A percentile compares a stretch with the other conserved stretches of the same genome.
These are phyloP conservation scores for Claviceps africana DNA, from an alignment of 2,329 filamentous ascomycete species.

Conservation along the genomic window DNA sequence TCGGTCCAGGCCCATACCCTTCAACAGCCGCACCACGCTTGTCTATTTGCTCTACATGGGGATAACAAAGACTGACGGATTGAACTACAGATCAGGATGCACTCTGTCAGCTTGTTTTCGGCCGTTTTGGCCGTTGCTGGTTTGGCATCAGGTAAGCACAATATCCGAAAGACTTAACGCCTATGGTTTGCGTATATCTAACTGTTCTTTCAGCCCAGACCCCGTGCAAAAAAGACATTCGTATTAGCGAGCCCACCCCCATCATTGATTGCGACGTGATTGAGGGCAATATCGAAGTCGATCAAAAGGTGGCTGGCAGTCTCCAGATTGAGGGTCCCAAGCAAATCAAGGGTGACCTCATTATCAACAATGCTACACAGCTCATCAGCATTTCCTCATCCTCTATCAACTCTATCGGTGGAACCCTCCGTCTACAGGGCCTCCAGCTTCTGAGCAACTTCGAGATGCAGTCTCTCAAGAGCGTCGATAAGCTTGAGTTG, in stretches of 20 bases:
- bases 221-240: conserved; percentile 39
- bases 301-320: conserved; percentile 35
- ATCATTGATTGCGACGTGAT: conserved; percentile 54
- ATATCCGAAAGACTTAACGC: too few species aligned
- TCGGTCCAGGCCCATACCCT: background rate
- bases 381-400: conserved; percentile 50
- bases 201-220: conserved; percentile 14
- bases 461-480: conserved; percentile 48
- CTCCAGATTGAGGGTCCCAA: conserved; percentile 49
- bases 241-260: conserved; percentile 48
- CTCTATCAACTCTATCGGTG: conserved; percentile 50
- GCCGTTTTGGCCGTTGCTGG: conserved; percentile 29
- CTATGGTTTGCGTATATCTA: background rate
- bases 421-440: conserved; percentile 54
- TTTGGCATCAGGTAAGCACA: conserved; percentile 29
- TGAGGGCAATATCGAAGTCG: conserved; percentile 54
- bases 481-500: conserved; percentile 56
- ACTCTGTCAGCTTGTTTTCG: conserved; percentile 29
- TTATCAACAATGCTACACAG: conserved; percentile 42
- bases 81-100: conserved; percentile 24
- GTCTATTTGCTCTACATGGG: background rate
- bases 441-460: conserved; percentile 57
- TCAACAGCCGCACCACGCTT: background rate
- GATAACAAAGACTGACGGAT: background rate
- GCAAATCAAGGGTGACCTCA: conserved; percentile 42